Conservation (phyloP, 495 filamentous ascomycete genomes). For the Lasiosphaeria ovina region DNA sequence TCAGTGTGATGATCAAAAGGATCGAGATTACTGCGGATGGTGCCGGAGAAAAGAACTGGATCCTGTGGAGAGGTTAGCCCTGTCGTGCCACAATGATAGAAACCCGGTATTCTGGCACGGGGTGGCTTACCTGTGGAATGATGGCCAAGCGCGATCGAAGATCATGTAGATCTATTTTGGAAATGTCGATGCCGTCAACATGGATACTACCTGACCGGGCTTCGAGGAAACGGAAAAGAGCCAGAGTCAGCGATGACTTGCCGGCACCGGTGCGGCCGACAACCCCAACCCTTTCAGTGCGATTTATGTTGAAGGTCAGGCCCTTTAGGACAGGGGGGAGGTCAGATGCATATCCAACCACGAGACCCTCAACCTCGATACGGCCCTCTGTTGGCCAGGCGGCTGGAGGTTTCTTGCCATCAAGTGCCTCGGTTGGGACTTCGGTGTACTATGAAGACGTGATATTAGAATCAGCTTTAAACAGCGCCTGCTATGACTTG, state of each 20-base stretch:
- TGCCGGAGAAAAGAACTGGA: constrained; percentile 84
- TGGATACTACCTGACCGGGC: constrained; percentile 66
- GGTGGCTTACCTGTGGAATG: constrained; percentile 60
- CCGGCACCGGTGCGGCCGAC: constrained; percentile 86
- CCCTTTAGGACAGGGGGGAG: constrained; percentile 74
- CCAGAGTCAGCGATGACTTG: constrained; percentile 80
- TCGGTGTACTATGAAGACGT: constrained; percentile 53
- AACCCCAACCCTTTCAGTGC: constrained; percentile 75
- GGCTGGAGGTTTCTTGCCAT: constrained; percentile 61
- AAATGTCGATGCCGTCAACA: constrained; percentile 76
- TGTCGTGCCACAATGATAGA: not conserved
- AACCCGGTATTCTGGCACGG: not conserved
- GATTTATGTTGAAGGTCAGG: constrained; percentile 65
- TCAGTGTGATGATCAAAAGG: constrained; percentile 74
- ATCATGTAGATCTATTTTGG: constrained; percentile 69
- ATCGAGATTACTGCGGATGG: constrained; percentile 78
- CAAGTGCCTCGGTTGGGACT: constrained; percentile 65
- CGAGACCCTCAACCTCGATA: constrained; percentile 69
- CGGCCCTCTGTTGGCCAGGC: constrained; percentile 77
- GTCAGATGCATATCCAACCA: constrained; percentile 73
- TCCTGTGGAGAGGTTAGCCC: constrained; percentile 41
- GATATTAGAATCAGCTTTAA: not conserved
- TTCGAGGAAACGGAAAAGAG: constrained; percentile 80
- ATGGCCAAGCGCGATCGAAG: constrained; percentile 75
- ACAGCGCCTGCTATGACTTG: no score